These are phyloP conservation scores for Melanopsichium pennsylvanicum DNA, from an alignment of 1,284 basidiomycete genomes.

Conservation along the genomic window DNA sequence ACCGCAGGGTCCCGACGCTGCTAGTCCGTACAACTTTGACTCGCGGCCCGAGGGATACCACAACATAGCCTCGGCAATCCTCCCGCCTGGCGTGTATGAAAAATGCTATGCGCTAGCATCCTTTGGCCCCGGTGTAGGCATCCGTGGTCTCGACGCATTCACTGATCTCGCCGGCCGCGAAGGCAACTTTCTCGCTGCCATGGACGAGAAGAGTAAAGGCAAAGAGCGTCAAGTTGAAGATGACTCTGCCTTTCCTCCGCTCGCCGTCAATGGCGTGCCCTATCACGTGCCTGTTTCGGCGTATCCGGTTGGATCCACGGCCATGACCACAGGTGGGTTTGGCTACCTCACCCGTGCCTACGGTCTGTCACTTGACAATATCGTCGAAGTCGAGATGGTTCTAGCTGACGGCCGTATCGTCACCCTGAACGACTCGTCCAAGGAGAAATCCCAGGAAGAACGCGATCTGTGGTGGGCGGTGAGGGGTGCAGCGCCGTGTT, in stretches of 20 bases:
- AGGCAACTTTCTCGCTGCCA: constrained; percentile 25
- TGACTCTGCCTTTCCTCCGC: constrained; percentile 10
- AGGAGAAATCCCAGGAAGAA: constrained; percentile 56
- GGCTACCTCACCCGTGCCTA: constrained; percentile 84
- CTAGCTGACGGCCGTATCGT: constrained; percentile 59
- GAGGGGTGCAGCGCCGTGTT: constrained; percentile 81
- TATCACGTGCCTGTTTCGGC: constrained; percentile 65
- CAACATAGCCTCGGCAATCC: constrained; percentile 22
- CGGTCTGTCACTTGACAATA: constrained; percentile 70
- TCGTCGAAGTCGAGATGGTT: constrained; percentile 61
- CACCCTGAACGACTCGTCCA: constrained; percentile 49
- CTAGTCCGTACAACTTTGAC: constrained; percentile 31
- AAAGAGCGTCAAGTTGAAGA: constrained; percentile 20
- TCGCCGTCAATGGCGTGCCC: constrained; percentile 49
- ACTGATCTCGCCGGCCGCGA: constrained; percentile 54
- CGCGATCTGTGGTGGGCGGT: constrained; percentile 82
- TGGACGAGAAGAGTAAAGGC: constrained; percentile 28
- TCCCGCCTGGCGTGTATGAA: constrained; percentile 50
- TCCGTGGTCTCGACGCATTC: constrained; percentile 48
- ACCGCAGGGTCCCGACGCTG: constrained; percentile 8
- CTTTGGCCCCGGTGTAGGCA: constrained; percentile 52
- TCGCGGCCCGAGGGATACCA: constrained; percentile 12
- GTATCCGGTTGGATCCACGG: constrained; percentile 74
- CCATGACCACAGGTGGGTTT: constrained; percentile 86
- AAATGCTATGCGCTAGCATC: constrained; percentile 45